A percentile compares a stretch with the other conserved stretches of the same genome.
These are phyloP conservation scores for Drechslerella stenobrocha DNA, from an alignment of 2,329 filamentous ascomycete species.

Conservation along the genomic window DNA sequence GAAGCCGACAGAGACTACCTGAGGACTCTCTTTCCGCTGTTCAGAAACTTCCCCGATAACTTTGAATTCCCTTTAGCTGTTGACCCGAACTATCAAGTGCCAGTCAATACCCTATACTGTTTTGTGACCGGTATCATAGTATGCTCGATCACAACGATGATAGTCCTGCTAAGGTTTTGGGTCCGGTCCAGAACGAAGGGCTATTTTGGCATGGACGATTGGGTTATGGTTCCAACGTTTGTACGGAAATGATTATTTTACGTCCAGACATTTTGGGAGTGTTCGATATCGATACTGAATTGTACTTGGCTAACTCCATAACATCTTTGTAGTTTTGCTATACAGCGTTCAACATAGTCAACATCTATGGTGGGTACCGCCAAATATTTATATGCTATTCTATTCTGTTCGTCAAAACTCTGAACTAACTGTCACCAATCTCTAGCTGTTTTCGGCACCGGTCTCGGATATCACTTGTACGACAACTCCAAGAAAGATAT, in stretches of 20 bases:
- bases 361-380: constrained; percentile 18
- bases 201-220: constrained; percentile 31
- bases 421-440: too few relatives aligned
- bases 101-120: constrained; percentile 35
- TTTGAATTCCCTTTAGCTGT: constrained; percentile 26
- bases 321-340: constrained; percentile 23
- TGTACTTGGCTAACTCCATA: too few relatives aligned
- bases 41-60: constrained; percentile 22
- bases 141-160: constrained; percentile 24
- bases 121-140: constrained; percentile 28
- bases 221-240: constrained; percentile 42
- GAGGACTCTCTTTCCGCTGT: constrained; percentile 15
- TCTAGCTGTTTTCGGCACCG: constrained; percentile 29
- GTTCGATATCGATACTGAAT: too few relatives aligned
- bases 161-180: constrained; percentile 27
- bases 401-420: too few relatives aligned
- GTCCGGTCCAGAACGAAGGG: constrained; percentile 16
- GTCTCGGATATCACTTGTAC: constrained; percentile 34
- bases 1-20: constrained; percentile 36
- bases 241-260: constrained; percentile 11
- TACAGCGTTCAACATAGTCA: constrained; percentile 22
- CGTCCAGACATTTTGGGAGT: not conserved
- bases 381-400: too few relatives aligned
- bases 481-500: constrained; percentile 36
- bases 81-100: constrained; percentile 24